Evolutionary conservation across 345 rosid species (phyloP), one percentile per base, ranked within the genome.

Genomic region (Psidium guajava): DNA sequence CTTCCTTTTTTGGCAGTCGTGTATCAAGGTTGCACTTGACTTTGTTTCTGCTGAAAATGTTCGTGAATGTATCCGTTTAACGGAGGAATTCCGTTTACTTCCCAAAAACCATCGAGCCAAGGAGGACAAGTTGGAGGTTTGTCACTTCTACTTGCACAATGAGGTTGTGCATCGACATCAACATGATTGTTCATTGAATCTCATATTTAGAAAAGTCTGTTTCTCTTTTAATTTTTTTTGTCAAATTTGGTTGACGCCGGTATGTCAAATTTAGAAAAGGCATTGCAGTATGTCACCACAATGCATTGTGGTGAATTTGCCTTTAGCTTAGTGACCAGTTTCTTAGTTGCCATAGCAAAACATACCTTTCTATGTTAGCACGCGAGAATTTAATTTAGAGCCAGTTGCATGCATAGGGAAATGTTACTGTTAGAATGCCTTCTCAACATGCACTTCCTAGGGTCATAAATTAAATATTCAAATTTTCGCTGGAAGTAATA

Each of bases 11-110:
- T 57, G 36, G 53, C 90, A 92, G 93, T 89, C 93, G 7, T 90
- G 92, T 83, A 89, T 91, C 83, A 92, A 92, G 86, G 93, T 92
- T 58, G 94, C 92, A 28, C 82, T 86, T 73, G 92, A 92, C 61
- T 93, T 93, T 85, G 95, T 92, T 64, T 91, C 93, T 14, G 93
- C 94, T 57, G 95, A 93, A 87, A 92, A 92, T 89, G 84, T 89
- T 82, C 89, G 92, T 40, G 92, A 92, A 83, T 93, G 94, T 74
- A 69, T 89, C 42, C 94, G 91, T 15, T 89, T 93, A 87, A 89
- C 93, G 4, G 93, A 93, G 75, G 95, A 93, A 81, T 91, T 91
- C 9, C 92, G 93, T 52, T 5, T 82, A 32, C 93, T 93, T 86
- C 92, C 93, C 21, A 86, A 32, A 21, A 89, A 89, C 86, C 95